Evolutionary conservation across 2,329 filamentous ascomycete genomes (phyloP).

Genomic region (Nemania diffusa): DNA sequence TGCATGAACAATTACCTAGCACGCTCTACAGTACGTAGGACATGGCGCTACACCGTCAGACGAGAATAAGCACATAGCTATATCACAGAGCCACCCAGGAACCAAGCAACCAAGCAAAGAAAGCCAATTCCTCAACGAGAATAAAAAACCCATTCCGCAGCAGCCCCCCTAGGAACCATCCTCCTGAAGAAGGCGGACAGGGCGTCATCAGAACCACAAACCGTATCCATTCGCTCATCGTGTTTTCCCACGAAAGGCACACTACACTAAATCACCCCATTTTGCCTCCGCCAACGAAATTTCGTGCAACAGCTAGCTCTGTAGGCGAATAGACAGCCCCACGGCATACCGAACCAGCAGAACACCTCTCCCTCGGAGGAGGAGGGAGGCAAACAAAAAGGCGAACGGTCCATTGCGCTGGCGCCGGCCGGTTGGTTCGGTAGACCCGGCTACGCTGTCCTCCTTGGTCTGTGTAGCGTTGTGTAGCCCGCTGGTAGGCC

Average conservation of each 20-base stretch:
- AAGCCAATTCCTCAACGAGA: not conserved
- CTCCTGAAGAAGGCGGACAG: not conserved
- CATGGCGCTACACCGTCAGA: not conserved
- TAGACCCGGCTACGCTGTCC: constrained; percentile 6
- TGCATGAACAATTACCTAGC: not conserved
- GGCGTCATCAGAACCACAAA: not conserved
- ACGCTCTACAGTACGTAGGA: constrained; percentile 8
- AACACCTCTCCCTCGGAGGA: not conserved
- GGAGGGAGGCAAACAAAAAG: not conserved
- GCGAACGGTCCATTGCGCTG: constrained; percentile 1
- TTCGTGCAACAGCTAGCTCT: not conserved
- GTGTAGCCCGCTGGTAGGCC: constrained; percentile 26
- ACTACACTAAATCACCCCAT: not conserved
- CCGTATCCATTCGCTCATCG: not conserved
- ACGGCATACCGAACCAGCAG: not conserved
- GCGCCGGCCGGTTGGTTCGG: constrained; percentile 14
- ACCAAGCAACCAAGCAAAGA: not conserved
- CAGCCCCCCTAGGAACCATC: not conserved
- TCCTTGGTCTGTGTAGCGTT: constrained; percentile 30
- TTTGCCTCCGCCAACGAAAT: not conserved
- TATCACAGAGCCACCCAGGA: not conserved
- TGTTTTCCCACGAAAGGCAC: not conserved
- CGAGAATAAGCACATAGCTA: constrained; percentile 4
- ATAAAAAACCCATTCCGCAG: not conserved
- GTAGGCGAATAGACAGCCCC: not conserved